Conservation (phyloP, 805 yeast genomes). For the Schwanniomyces occidentalis region DNA sequence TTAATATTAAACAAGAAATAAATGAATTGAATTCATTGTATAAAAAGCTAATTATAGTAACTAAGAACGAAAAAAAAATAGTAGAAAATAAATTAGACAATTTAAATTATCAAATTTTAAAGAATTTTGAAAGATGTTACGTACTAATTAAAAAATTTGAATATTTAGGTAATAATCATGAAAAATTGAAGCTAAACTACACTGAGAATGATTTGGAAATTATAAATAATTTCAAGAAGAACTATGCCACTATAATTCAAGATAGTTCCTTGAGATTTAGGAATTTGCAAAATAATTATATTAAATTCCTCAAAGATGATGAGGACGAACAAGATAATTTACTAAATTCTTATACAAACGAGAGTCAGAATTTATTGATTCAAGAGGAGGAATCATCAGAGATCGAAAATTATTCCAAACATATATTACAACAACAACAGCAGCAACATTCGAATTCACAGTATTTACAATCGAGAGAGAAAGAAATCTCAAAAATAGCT, state of each 20-base stretch:
- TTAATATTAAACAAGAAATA: conserved; percentile 52
- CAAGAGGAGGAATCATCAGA: conserved; percentile 34
- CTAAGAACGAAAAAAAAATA: conserved; percentile 74
- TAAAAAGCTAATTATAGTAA: conserved; percentile 81
- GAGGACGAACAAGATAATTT: conserved; percentile 52
- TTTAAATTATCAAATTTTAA: conserved; percentile 71
- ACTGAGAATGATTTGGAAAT: conserved; percentile 56
- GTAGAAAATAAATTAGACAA: conserved; percentile 81
- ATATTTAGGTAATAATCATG: conserved; percentile 38
- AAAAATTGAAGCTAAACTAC: conserved; percentile 42
- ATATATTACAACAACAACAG: conserved; percentile 27
- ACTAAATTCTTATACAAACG: conserved; percentile 6
- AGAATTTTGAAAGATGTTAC: conserved; percentile 76
- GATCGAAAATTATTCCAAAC: conserved; percentile 41
- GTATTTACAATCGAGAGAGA: conserved; percentile 70
- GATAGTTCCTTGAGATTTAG: conserved; percentile 74
- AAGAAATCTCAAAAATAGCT: conserved; percentile 87
- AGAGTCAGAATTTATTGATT: conserved; percentile 9
- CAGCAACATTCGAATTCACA: conserved; percentile 22
- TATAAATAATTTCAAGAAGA: conserved; percentile 78
- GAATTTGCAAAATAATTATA: conserved; percentile 84
- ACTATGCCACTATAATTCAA: conserved; percentile 84
- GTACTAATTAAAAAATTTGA: conserved; percentile 67
- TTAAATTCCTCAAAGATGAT: conserved; percentile 80
- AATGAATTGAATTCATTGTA: conserved; percentile 67